A percentile compares a stretch with the other conserved stretches of the same genome.
Evolutionary conservation across 2,329 filamentous ascomycete species (phyloP).

Genomic region (Calonectria hawksworthii): DNA sequence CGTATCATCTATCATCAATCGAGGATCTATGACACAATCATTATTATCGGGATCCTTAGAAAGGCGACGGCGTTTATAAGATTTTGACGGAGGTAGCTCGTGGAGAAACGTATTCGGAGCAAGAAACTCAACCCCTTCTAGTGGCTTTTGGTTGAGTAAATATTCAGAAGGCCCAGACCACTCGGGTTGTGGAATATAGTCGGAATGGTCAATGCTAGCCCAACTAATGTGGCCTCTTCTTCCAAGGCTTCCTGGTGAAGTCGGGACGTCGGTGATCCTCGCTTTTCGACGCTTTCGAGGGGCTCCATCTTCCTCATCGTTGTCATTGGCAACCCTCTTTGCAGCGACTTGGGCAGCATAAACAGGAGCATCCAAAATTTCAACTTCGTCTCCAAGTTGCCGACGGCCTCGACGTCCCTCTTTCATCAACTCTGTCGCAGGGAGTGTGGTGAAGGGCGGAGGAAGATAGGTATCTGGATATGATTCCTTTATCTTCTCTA

Average conservation of each 20-base stretch:
- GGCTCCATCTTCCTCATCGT: constrained; percentile 32
- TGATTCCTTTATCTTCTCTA: constrained; percentile 62
- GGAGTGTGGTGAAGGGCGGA: constrained; percentile 37
- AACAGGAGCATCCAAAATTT: constrained; percentile 65
- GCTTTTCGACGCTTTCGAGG: constrained; percentile 43
- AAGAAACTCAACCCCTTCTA: constrained; percentile 54
- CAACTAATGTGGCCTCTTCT: constrained; percentile 29
- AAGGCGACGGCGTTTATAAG: constrained; percentile 8
- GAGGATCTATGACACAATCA: constrained; percentile 24
- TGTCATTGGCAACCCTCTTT: constrained; percentile 48
- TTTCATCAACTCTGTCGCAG: constrained; percentile 35
- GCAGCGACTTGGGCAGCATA: constrained; percentile 58
- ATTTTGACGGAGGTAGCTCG: constrained; percentile 40
- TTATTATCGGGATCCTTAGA: constrained; percentile 18
- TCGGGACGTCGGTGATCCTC: constrained; percentile 16
- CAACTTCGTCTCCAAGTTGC: constrained; percentile 58
- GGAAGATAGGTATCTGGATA: constrained; percentile 55
- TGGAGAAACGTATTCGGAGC: constrained; percentile 57
- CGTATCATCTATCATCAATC: not conserved
- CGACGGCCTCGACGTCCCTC: constrained; percentile 50
- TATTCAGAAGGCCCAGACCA: constrained; percentile 38
- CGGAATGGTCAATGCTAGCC: constrained; percentile 26
- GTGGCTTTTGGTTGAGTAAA: constrained; percentile 23
- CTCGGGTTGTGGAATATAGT: constrained; percentile 28
- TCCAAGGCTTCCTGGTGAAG: constrained; percentile 14